Evolutionary conservation across 177 flowering plant genomes (phyloP), one percentile per base, ranked within the genome.

Genomic region (Vitis hybrid): DNA sequence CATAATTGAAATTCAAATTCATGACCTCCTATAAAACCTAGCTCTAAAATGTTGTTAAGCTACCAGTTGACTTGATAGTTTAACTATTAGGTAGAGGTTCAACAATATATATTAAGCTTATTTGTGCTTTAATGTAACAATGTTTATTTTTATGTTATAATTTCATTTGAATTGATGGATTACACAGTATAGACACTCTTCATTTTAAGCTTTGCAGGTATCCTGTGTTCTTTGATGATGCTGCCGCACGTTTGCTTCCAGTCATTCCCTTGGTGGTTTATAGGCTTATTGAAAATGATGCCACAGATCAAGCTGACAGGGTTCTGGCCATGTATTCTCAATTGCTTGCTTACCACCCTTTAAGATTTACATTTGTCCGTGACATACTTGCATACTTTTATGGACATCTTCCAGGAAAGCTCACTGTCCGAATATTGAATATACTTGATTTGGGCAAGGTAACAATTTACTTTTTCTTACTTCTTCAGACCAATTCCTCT

Each of bases 321-420:
- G 84, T 95, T 67, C 80, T 95, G 70, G 87, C 82, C 30, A 30
- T 85, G 67, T 95, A 90, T 78, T 77, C 89, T 59, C 55, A 79
- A 54, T 82, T 95, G 65, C 88, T 95, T 63, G 90, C 89, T 48
- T 90, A 86, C 78, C 87, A 95, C 77, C 99, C 98, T 30, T 67
- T 93, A 50, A 82, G 92, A 71, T 95, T 95, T 78, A 83, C 97
- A 60, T 91, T 95, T 84, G 99, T 95, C 60, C 97, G 99, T 68
- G 99, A 95, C 65, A 90, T 90, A 66, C 93, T 95, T 74, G 93
- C 99, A 69, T 95, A 95, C 72, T 95, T 95, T 78, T 93, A 93
- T 80, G 97, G 97, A 40, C 91, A 90, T 84, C 93, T 95, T 75
- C 92, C 98, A 46, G 89, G 85, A 80, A 93, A 95, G 84, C 90